Base-by-base conservation (phyloP, 345 rosid species). In the Mallotus nudiflorus region DNA sequence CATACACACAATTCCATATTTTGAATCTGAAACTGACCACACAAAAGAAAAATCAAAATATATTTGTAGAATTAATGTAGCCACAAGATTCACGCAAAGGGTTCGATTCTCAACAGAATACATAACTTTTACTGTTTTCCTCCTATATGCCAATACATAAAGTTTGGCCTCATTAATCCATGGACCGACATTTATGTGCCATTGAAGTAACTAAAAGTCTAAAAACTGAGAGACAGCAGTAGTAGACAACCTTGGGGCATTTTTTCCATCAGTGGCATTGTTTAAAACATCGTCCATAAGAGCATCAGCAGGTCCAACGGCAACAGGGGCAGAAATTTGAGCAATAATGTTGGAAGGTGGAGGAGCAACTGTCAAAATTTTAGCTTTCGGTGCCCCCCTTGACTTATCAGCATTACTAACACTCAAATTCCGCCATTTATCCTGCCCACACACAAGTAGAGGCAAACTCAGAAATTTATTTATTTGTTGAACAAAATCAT, bases 371-470 rank as follows among this genome's bases (percentile, higher is more conserved):
- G 70, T 7, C 6, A 65, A 6, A 40, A 63, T 39, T 80, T 82
- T 87, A 52, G 75, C 37, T 77, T 85, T 85, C 45, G 78, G 78
- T 39, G 79, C 62, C 73, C 87, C 62, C 73, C 87, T 80, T 53
- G 74, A 65, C 81, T 82, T 89, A 57, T 88, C 82, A 57, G 84
- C 66, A 55, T 80, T 71, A 33, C 89, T 84, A 72, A 85, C 96
- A 67, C 83, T 82, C 80, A 92, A 60, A 69, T 92, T 90, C 52
- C 96, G 85, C 96, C 96, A 92, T 72, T 92, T 92, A 66, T 89
- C 97, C 97, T 92, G 84, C 25, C 13, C 55, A 63, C 29, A 40
- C 46, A 68, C 49, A 49, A 62, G 72, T 67, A 14, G 22, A 20
- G 62, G 37, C 37, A 33, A n/a, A n/a, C n/a, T n/a, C n/a, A n/a